Evolutionary conservation across 1,284 basidiomycete genomes (phyloP).

Genomic region (Coriolopsis trogii): DNA sequence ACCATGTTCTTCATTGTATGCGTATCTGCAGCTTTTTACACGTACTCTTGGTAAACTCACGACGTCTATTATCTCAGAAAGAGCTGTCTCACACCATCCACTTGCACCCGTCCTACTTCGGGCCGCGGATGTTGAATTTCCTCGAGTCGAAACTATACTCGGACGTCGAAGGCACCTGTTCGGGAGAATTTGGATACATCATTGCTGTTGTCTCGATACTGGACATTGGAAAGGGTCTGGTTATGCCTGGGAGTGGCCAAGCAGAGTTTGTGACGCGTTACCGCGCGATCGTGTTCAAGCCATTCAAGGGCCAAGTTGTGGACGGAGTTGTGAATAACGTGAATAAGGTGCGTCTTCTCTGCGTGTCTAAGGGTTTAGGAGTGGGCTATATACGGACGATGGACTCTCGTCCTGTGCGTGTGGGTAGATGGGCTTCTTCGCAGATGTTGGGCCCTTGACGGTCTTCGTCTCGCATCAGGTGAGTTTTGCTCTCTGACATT

Average conservation of each 20-base stretch:
- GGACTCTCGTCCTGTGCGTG: too few species aligned
- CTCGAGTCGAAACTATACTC: conserved; percentile 92
- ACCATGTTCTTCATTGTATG: conserved; percentile 82
- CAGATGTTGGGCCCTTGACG: conserved; percentile 90
- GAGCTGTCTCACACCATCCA: conserved; percentile 95
- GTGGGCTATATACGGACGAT: background rate
- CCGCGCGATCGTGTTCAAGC: conserved; percentile 94
- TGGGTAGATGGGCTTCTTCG: conserved; percentile 94
- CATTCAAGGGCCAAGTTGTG: conserved; percentile 98
- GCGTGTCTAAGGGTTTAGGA: background rate
- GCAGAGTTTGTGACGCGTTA: conserved; percentile 93
- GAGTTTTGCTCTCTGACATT: conserved; percentile 32
- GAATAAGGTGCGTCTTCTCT: conserved; percentile 73
- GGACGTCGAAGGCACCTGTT: conserved; percentile 97
- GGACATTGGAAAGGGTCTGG: conserved; percentile 90
- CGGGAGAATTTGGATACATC: conserved; percentile 95
- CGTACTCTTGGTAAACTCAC: background rate
- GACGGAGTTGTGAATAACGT: conserved; percentile 97
- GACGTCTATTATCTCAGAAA: conserved; percentile 58
- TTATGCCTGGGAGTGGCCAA: conserved; percentile 90
- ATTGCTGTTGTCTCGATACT: conserved; percentile 92
- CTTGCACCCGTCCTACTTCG: conserved; percentile 97
- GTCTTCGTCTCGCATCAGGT: conserved; percentile 97
- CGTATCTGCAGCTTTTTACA: conserved; percentile 17
- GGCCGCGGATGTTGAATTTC: conserved; percentile 92